A percentile compares a stretch with the other conserved stretches of the same genome.
These are phyloP conservation scores for Monosporascus sp. DNA, from an alignment of 2,329 filamentous ascomycete species.

Conservation along the genomic window DNA sequence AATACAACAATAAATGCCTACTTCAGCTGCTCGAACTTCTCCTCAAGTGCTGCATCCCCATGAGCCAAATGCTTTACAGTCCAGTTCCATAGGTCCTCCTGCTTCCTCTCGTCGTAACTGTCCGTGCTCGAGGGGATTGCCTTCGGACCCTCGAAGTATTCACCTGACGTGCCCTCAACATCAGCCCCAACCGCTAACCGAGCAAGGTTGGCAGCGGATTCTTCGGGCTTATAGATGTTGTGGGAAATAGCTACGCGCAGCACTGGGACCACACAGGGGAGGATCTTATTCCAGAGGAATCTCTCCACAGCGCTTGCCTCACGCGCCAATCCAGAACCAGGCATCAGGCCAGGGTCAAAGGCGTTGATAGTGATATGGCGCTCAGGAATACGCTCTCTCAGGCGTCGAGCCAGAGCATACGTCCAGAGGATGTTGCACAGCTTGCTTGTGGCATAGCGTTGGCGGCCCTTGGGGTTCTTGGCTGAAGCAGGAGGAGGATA, in stretches of 20 bases:
- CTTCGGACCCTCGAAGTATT: slow-evolving; percentile 39
- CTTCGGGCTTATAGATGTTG: slow-evolving; percentile 34
- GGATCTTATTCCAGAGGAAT: slow-evolving; percentile 31
- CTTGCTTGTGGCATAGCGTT: slow-evolving; percentile 41
- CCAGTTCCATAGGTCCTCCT: slow-evolving; percentile 47
- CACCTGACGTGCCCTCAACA: slow-evolving; percentile 29
- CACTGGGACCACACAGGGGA: slow-evolving; percentile 32
- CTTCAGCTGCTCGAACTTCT: no score
- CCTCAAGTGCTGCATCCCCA: background rate
- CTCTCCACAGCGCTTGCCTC: slow-evolving; percentile 20
- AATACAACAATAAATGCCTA: no score
- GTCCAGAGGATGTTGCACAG: slow-evolving; percentile 44
- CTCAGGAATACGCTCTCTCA: slow-evolving; percentile 18
- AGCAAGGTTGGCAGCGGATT: slow-evolving; percentile 36
- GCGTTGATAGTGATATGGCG: slow-evolving; percentile 33
- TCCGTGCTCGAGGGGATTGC: slow-evolving; percentile 36
- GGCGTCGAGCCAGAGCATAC: slow-evolving; percentile 37
- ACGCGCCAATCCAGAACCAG: slow-evolving; percentile 38
- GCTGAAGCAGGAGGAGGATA: slow-evolving; percentile 28
- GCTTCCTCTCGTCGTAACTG: slow-evolving; percentile 39
- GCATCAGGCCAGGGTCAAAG: slow-evolving; percentile 45
- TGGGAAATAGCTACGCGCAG: slow-evolving; percentile 23
- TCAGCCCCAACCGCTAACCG: slow-evolving; percentile 32
- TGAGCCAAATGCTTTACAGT: slow-evolving; percentile 27
- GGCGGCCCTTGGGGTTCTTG: slow-evolving; percentile 25